Percentiles rank a stretch among this genome's conserved stretches.
Evolutionary conservation across 2,329 filamentous ascomycete genomes (phyloP).

Genomic region (Ceratocystis albifundus): DNA sequence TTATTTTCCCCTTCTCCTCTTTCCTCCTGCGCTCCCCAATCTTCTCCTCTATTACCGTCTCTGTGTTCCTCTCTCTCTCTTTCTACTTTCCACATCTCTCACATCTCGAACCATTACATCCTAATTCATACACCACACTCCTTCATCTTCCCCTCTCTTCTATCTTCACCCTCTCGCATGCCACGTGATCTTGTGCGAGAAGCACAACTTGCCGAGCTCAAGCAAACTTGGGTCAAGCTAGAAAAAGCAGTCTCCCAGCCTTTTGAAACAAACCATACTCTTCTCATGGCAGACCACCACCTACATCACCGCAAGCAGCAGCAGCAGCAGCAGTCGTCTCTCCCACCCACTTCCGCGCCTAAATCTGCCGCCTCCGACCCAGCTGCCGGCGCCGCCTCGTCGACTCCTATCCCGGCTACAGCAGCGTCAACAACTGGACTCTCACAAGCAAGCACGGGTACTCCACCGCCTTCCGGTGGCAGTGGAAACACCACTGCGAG

Average conservation of each 20-base stretch:
- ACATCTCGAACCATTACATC: background rate
- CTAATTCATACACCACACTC: background rate
- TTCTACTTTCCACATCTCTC: background rate
- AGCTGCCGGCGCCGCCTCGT: background rate
- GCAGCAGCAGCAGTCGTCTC: background rate
- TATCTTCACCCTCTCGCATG: slow-evolving; percentile 6
- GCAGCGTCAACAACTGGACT: background rate
- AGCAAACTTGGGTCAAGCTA: slow-evolving; percentile 17
- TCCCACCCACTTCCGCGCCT: background rate
- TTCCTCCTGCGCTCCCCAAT: too few species aligned
- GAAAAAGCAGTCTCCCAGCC: slow-evolving; percentile 2
- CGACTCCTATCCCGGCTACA: background rate
- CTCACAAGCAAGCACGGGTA: too few species aligned
- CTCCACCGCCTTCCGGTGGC: too few species aligned
- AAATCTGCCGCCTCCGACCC: background rate
- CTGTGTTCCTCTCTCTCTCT: background rate
- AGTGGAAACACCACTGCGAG: background rate
- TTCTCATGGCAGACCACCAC: slow-evolving; percentile 1
- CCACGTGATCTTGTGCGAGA: slow-evolving; percentile 7
- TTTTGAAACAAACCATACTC: slow-evolving; percentile 11
- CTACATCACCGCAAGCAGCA: background rate
- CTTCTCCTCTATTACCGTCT: background rate
- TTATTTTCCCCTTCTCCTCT: background rate
- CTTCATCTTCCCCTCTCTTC: background rate
- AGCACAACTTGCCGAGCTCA: slow-evolving; percentile 18